A percentile compares a stretch with the other conserved stretches of the same genome.
phyloP scores from a whole-genome alignment of 2,329 filamentous ascomycete species.

The Fusarium duplospermum region DNA sequence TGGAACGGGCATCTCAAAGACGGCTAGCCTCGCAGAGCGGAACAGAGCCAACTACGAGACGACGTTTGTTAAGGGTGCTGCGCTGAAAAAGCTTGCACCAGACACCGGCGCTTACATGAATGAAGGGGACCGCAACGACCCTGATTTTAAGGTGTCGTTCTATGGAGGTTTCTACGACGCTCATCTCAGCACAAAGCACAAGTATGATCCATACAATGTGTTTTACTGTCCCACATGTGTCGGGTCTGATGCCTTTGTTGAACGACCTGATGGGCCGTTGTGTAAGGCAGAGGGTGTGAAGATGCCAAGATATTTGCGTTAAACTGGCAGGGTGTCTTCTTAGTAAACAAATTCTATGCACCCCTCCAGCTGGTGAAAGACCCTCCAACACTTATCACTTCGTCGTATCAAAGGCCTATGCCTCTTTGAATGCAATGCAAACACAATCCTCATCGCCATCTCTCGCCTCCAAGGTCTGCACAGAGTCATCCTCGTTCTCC shows the following conservation, averaged over 20 bases:
- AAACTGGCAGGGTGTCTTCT: too few relatives aligned
- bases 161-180: conserved; percentile 12
- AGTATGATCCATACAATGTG: conserved; percentile 25
- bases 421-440: background rate
- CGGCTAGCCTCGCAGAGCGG: background rate
- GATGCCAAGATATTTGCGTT: too few relatives aligned
- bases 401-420: background rate
- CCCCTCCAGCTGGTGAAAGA: too few relatives aligned
- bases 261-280: conserved; percentile 11
- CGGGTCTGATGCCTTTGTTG: conserved; percentile 23
- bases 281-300: background rate
- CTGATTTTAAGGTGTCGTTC: conserved; percentile 16
- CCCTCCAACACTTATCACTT: too few relatives aligned
- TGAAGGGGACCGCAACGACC: conserved; percentile 28
- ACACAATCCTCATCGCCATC: background rate
- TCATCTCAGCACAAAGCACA: conserved; percentile 19
- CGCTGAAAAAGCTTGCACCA: conserved; percentile 26
- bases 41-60: conserved; percentile 12
- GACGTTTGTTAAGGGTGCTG: conserved; percentile 20
- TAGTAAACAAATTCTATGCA: too few relatives aligned
- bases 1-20: background rate
- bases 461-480: background rate
- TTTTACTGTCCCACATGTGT: conserved; percentile 34
- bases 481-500: background rate
- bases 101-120: conserved; percentile 27